Evolutionary conservation across 441 rosid genomes (phyloP).

Genomic region (Eutrema salsugineum): DNA sequence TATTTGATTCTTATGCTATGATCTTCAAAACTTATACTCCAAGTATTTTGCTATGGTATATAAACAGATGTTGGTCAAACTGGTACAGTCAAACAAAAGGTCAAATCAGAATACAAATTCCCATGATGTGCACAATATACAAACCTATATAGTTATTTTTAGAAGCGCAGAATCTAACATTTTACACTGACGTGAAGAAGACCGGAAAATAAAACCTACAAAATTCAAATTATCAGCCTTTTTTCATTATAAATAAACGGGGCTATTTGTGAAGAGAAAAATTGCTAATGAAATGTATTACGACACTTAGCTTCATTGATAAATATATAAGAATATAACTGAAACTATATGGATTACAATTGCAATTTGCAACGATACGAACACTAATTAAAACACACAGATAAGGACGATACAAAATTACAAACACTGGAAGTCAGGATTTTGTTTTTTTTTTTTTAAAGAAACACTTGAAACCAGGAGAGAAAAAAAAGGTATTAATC

Average conservation of each 20-base stretch:
- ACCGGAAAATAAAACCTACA: not conserved
- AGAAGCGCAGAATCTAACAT: not conserved
- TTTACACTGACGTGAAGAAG: not conserved
- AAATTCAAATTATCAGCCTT: not conserved
- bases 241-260: not conserved
- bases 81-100: not conserved
- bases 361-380: not conserved
- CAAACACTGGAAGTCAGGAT: too few relatives aligned
- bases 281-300: not conserved
- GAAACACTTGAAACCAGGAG: not conserved
- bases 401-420: too few relatives aligned
- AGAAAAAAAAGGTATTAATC: not conserved
- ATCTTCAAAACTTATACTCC: too few relatives aligned
- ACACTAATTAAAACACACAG: not conserved
- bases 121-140: not conserved
- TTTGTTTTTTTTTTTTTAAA: too few relatives aligned
- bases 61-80: conserved; percentile 15
- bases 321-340: not conserved
- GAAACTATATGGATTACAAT: not conserved
- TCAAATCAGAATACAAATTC: conserved; percentile 21
- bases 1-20: not conserved
- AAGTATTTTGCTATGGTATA: not conserved
- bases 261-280: not conserved
- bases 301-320: not conserved
- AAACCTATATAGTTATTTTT: not conserved